Conservation (phyloP, 2,329 filamentous ascomycete genomes). For the Pseudopyrenochaeta lycopersici region DNA sequence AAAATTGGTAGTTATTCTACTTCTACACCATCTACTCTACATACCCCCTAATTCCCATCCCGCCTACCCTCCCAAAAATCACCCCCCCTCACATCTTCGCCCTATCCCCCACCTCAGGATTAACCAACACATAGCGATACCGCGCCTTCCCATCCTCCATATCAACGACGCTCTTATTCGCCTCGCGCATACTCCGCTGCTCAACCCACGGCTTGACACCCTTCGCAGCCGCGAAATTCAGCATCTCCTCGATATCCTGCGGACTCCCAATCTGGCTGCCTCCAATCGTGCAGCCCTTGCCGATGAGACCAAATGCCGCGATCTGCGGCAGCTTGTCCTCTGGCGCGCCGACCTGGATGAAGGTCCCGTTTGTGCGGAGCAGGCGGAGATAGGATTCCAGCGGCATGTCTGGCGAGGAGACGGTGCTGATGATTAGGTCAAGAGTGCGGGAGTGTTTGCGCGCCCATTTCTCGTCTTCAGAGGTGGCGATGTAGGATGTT, state of each 20-base stretch:
- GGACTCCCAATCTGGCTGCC: slow-evolving; percentile 63
- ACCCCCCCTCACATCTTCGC: slow-evolving; percentile 29
- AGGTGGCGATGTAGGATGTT: slow-evolving; percentile 67
- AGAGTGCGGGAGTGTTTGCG: slow-evolving; percentile 67
- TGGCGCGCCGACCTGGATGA: slow-evolving; percentile 74
- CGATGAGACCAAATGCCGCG: slow-evolving; percentile 66
- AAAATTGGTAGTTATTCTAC: no score
- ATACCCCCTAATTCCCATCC: background rate
- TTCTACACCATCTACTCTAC: no score
- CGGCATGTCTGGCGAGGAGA: slow-evolving; percentile 69
- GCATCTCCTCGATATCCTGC: slow-evolving; percentile 68
- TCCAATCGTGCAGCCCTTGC: slow-evolving; percentile 60
- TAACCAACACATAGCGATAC: slow-evolving; percentile 52
- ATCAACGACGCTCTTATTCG: slow-evolving; percentile 65
- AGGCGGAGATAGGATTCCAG: slow-evolving; percentile 69
- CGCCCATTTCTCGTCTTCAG: slow-evolving; percentile 60
- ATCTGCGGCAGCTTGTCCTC: slow-evolving; percentile 66
- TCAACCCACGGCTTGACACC: slow-evolving; percentile 70
- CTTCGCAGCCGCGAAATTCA: slow-evolving; percentile 67
- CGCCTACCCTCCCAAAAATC: no score
- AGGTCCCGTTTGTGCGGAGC: slow-evolving; percentile 66
- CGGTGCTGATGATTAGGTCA: slow-evolving; percentile 68
- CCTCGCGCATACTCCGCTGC: slow-evolving; percentile 63
- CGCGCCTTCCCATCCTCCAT: slow-evolving; percentile 65
- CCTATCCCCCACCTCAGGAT: slow-evolving; percentile 33